Evolutionary conservation across 306 rosid genomes (phyloP).

Genomic region (Chamaecrista fasciculata): DNA sequence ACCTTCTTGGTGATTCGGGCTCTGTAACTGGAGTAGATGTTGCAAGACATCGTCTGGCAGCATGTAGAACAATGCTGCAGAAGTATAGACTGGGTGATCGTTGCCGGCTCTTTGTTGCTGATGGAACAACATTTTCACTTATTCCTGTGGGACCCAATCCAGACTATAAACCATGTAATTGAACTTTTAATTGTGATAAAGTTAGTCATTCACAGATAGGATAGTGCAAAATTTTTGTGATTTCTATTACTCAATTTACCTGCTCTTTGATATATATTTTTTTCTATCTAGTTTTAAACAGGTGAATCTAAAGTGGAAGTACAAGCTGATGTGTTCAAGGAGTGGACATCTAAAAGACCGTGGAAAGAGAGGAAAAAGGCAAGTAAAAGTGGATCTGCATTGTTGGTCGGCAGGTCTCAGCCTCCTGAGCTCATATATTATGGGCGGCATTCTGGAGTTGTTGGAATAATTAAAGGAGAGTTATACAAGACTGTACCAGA

Average conservation of each 20-base stretch:
- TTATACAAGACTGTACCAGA: conserved; percentile 44
- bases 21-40: conserved; percentile 88
- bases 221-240: neutral
- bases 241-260: too few species aligned
- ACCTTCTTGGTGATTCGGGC: conserved; percentile 77
- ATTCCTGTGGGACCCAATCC: conserved; percentile 41
- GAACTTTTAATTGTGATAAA: conserved; percentile 20
- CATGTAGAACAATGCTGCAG: conserved; percentile 84
- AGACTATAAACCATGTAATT: conserved; percentile 53
- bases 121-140: conserved; percentile 71
- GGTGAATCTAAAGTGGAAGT: conserved; percentile 50
- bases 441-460: conserved; percentile 71
- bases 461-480: conserved; percentile 63
- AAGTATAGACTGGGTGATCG: conserved; percentile 66
- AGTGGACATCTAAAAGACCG: conserved; percentile 81
- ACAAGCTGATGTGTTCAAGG: conserved; percentile 54
- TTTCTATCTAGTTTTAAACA: conserved; percentile 62
- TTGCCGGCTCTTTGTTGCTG: conserved; percentile 87
- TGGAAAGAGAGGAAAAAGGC: conserved; percentile 84
- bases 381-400: conserved; percentile 37
- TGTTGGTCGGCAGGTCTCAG: conserved; percentile 37
- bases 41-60: conserved; percentile 84
- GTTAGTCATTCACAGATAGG: neutral
- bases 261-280: too few species aligned
- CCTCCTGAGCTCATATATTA: conserved; percentile 83